Base-by-base conservation (phyloP, 2,329 filamentous ascomycete species). In the Pestalotiopsis sp. region DNA sequence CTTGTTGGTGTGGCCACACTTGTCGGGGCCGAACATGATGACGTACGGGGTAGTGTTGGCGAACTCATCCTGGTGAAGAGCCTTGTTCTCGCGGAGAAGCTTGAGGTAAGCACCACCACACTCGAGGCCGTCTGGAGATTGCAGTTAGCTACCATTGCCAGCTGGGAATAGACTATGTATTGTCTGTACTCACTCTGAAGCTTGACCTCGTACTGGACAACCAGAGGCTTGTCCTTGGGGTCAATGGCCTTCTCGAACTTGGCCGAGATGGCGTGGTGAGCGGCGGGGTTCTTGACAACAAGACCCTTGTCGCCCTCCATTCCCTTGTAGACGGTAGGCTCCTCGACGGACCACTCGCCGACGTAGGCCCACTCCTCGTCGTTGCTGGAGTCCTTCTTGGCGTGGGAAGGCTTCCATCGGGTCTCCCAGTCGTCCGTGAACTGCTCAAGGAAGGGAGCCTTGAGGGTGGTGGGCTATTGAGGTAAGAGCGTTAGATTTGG, bases 11-110 rank as follows among this genome's bases (percentile, higher is more conserved):
- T 94, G 90, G 83, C 96, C 96, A 82, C 96, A 99, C 92, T 98
- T 98, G 88, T 99, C 96, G 77, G 96, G 96, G 75, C 96, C 96
- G 81, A 99, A 99, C 96, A 99, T 99, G 89, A 99, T 97, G 76
- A 99, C 93, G 81, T 99, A 99, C 63, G 96, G 96, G 58, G 95
- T 97, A 71, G 92, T 90, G 85, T 99, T 98, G 82, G 93, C 94
- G 87, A 99, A 99, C 87, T 99, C 96, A 74, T 98, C 95, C 78
- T 94, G 90, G 86, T 97, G 94, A 77, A 99, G 94, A 82, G 94
- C 92, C 87, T 95, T 95, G 89, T 96, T 98, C 81, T 99, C 95
- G 77, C 97, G 93, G 75, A 99, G 93, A 75, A 99, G 93, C 92
- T 99, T 99, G 88, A 99, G 88, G 88, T 99, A 99, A 76, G 96